These are phyloP conservation scores for Aureobasidium leucospermi DNA, from an alignment of 2,329 filamentous ascomycete genomes.

Conservation along the genomic window DNA sequence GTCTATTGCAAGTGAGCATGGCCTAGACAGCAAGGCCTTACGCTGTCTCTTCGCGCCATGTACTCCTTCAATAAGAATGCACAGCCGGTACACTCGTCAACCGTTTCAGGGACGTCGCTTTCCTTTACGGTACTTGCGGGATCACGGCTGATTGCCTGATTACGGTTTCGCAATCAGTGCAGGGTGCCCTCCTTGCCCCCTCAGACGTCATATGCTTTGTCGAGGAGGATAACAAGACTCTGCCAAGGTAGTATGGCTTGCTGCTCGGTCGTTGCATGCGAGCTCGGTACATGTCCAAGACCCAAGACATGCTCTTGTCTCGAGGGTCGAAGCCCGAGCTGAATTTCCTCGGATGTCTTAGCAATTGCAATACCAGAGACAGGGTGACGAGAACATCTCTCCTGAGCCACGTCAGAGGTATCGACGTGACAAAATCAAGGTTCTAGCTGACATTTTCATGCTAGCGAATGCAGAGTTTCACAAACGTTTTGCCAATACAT, in stretches of 20 bases:
- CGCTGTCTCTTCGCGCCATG: slow-evolving; percentile 3
- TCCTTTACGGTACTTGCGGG: slow-evolving; percentile 4
- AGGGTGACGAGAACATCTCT: background rate
- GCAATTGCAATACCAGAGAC: background rate
- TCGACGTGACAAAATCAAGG: background rate
- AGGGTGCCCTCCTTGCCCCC: slow-evolving; percentile 7
- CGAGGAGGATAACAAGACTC: background rate
- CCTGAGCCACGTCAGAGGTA: slow-evolving; percentile 5
- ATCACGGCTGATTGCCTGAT: slow-evolving; percentile 10
- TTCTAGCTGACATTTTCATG: slow-evolving; percentile 12
- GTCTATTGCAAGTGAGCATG: background rate
- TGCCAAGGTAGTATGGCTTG: slow-evolving; percentile 3
- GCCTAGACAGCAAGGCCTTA: background rate
- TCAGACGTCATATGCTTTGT: slow-evolving; percentile 3
- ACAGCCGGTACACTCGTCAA: slow-evolving; percentile 6
- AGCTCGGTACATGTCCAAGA: background rate
- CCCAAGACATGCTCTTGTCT: slow-evolving; percentile 2
- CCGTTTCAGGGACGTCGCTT: slow-evolving; percentile 11
- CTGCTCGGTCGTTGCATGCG: background rate
- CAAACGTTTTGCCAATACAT: slow-evolving; percentile 14
- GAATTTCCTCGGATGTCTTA: background rate
- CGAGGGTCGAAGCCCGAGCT: slow-evolving; percentile 1
- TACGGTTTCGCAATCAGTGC: slow-evolving; percentile 10
- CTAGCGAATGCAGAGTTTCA: slow-evolving; percentile 14
- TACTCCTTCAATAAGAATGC: slow-evolving; percentile 10